A percentile compares a stretch with the other conserved stretches of the same genome.
These are phyloP conservation scores for Penicillium canariense DNA, from an alignment of 495 filamentous ascomycete species.

Conservation along the genomic window DNA sequence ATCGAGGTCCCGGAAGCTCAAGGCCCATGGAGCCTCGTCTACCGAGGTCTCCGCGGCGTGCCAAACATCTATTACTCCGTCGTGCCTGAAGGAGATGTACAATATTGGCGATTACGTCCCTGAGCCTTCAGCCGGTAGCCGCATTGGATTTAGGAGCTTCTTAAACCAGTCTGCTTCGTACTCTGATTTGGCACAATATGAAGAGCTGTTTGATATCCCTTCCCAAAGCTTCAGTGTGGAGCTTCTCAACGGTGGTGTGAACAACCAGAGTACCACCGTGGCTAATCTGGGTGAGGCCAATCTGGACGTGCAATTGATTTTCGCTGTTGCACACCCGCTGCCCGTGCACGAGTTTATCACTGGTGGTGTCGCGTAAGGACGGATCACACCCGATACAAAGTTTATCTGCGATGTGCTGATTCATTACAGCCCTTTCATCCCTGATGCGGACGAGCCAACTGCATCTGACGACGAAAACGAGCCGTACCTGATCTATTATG, in stretches of 20 bases:
- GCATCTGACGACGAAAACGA: conserved; percentile 53
- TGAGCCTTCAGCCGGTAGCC: conserved; percentile 42
- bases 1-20: conserved; percentile 11
- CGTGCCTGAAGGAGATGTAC: conserved; percentile 59
- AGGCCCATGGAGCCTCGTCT: conserved; percentile 11
- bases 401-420: too few species aligned
- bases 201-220: conserved; percentile 34
- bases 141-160: conserved; percentile 58
- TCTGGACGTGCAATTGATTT: conserved; percentile 64
- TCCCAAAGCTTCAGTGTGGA: conserved; percentile 55
- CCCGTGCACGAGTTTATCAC: conserved; percentile 62
- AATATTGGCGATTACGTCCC: conserved; percentile 52
- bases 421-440: conserved; percentile 44
- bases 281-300: conserved; percentile 57
- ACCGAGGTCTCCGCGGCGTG: conserved; percentile 39
- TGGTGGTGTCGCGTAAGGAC: conserved; percentile 48
- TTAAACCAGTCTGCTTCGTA: conserved; percentile 46
- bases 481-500: conserved; percentile 65
- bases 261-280: conserved; percentile 45
- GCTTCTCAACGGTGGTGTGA: conserved; percentile 53
- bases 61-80: conserved; percentile 53
- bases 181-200: conserved; percentile 33
- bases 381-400: not conserved
- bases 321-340: conserved; percentile 54
- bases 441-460: conserved; percentile 56